A percentile compares a stretch with the other conserved stretches of the same genome.
Evolutionary conservation across 768 basidiomycete species (phyloP).

Genomic region (Suillus americanus): DNA sequence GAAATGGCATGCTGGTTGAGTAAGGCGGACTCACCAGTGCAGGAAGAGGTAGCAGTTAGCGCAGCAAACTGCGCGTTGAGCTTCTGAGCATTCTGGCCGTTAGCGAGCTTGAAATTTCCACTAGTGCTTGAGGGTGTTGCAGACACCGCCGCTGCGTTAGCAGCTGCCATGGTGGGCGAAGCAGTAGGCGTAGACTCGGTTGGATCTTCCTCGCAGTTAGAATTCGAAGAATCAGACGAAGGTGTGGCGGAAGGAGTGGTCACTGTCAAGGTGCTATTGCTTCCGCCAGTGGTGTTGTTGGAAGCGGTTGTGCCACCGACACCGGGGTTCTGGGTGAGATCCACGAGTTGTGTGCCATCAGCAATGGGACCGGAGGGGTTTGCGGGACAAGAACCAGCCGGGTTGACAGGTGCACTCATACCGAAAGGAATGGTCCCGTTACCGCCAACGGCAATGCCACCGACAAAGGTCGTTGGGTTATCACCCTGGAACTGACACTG

Average conservation of each 20-base stretch:
- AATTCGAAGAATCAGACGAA: conserved; percentile 6
- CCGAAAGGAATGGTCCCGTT: conserved; percentile 57
- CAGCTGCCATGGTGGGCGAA: conserved; percentile 1
- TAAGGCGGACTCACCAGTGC: conserved; percentile 30
- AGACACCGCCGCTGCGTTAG: conserved; percentile 6
- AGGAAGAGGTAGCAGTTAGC: conserved; percentile 45
- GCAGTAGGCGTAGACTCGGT: background rate
- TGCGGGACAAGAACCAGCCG: conserved; percentile 53
- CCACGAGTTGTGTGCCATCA: conserved; percentile 45
- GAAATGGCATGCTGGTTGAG: conserved; percentile 14
- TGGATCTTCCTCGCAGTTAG: conserved; percentile 7
- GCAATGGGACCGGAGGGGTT: conserved; percentile 46
- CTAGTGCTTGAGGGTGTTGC: conserved; percentile 4
- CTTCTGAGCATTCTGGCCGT: conserved; percentile 50
- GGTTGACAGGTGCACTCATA: conserved; percentile 36
- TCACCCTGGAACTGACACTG: conserved; percentile 58
- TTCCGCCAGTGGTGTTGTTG: conserved; percentile 1
- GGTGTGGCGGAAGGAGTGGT: conserved; percentile 1
- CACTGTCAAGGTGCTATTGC: conserved; percentile 1
- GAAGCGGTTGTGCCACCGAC: conserved; percentile 10
- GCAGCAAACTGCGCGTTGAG: conserved; percentile 52
- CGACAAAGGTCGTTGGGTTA: conserved; percentile 44
- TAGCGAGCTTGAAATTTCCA: conserved; percentile 25
- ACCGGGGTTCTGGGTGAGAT: conserved; percentile 37
- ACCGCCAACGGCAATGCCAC: conserved; percentile 40